Percentiles rank a stretch among this genome's conserved stretches.
Evolutionary conservation across 805 yeast genomes (phyloP).

Genomic region (Spencermartinsiella europaea): DNA sequence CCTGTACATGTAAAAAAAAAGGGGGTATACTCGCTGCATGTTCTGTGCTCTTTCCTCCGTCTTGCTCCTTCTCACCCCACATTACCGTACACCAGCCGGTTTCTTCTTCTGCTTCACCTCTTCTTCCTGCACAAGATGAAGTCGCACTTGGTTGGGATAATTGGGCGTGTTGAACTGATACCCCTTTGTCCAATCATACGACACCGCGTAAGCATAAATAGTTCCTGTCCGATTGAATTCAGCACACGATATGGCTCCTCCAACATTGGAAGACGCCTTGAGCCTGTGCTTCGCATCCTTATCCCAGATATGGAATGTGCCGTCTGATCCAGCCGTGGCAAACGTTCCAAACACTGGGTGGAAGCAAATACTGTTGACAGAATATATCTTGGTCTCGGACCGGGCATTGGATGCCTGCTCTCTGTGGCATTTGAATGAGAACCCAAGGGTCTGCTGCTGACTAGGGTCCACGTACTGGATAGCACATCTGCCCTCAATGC

Average conservation of each 20-base stretch:
- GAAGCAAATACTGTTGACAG: constrained; percentile 75
- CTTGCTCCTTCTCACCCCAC: no score
- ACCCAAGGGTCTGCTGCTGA: constrained; percentile 53
- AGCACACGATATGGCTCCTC: constrained; percentile 63
- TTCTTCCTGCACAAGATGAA: constrained; percentile 80
- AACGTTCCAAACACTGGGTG: constrained; percentile 91
- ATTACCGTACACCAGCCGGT: no score
- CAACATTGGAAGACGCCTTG: constrained; percentile 60
- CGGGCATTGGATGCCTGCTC: constrained; percentile 51
- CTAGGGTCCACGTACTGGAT: constrained; percentile 81
- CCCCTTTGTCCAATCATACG: constrained; percentile 93
- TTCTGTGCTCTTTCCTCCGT: no score
- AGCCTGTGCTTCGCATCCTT: constrained; percentile 85
- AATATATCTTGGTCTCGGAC: constrained; percentile 61
- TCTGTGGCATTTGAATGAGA: constrained; percentile 93
- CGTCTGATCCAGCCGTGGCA: constrained; percentile 93
- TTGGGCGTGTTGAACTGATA: constrained; percentile 69
- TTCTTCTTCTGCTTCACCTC: constrained; percentile 53
- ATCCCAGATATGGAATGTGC: constrained; percentile 93
- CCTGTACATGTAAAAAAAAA: no score
- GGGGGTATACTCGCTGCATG: no score
- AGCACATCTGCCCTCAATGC: constrained; percentile 94
- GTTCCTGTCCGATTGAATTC: constrained; percentile 79
- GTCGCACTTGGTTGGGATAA: constrained; percentile 66
- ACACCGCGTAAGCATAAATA: constrained; percentile 83